phyloP scores from a whole-genome alignment of 805 yeast species.

The Schwanniomyces polymorphus region DNA sequence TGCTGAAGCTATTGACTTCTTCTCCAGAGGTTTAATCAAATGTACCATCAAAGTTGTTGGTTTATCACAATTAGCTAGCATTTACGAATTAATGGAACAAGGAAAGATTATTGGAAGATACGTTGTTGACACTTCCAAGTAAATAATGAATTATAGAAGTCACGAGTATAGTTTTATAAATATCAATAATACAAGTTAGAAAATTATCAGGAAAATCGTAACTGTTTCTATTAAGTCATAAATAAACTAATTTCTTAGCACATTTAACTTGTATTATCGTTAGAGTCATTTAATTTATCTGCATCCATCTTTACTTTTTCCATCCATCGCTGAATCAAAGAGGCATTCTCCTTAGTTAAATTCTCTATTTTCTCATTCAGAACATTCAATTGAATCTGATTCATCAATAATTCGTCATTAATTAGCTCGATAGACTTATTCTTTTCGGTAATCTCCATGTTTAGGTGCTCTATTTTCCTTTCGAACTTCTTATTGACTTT shows the following conservation, averaged over 20 bases:
- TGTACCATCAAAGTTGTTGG: conserved; percentile 43
- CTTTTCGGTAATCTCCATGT: conserved; percentile 41
- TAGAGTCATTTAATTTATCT: conserved; percentile 54
- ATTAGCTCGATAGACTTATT: conserved; percentile 57
- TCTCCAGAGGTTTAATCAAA: conserved; percentile 41
- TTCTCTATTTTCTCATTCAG: conserved; percentile 33
- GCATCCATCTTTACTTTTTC: conserved; percentile 52
- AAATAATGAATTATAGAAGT: conserved; percentile 6
- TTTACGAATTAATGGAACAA: conserved; percentile 40
- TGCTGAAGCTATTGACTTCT: conserved; percentile 46
- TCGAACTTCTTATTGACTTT: conserved; percentile 15
- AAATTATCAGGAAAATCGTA: background rate
- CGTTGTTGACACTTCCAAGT: conserved; percentile 43
- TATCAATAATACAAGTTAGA: background rate
- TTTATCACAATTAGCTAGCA: conserved; percentile 38
- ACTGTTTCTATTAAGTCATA: background rate
- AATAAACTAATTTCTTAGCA: background rate
- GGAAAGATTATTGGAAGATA: conserved; percentile 46
- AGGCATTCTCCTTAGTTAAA: conserved; percentile 50
- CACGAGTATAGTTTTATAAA: background rate
- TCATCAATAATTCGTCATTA: conserved; percentile 66
- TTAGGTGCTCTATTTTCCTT: conserved; percentile 19
- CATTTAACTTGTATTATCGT: conserved; percentile 22
- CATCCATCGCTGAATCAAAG: conserved; percentile 48
- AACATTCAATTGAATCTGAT: conserved; percentile 57